These are phyloP conservation scores for Eucommia ulmoides DNA, from an alignment of 257 asterid species.

Conservation along the genomic window DNA sequence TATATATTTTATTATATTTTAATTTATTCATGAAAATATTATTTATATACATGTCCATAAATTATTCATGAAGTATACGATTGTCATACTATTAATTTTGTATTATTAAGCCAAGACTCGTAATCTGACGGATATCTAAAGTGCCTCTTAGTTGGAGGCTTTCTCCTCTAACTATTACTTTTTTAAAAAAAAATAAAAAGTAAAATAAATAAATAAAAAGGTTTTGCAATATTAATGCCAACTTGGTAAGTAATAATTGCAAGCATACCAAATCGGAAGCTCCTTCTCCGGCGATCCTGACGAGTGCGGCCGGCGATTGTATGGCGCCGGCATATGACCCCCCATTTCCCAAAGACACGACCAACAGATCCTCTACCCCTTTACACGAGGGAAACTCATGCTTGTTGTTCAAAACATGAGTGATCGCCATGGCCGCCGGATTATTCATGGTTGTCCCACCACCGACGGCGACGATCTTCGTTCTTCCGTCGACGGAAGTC, in stretches of 20 bases:
- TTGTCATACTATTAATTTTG: too few relatives aligned
- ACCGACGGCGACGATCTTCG: slow-evolving; percentile 50
- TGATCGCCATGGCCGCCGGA: slow-evolving; percentile 78
- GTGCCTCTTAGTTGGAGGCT: too few relatives aligned
- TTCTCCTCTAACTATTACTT: not conserved
- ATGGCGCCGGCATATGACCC: slow-evolving; percentile 16
- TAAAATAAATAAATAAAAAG: not conserved
- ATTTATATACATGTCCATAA: too few relatives aligned
- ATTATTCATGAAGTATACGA: not conserved
- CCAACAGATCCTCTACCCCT: slow-evolving; percentile 50
- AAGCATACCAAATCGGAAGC: slow-evolving; percentile 71
- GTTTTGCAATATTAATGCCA: not conserved
- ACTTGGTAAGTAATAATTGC: not conserved
- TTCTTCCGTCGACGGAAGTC: slow-evolving; percentile 43
- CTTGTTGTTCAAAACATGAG: slow-evolving; percentile 74
- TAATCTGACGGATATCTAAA: too few relatives aligned
- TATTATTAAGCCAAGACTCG: too few relatives aligned
- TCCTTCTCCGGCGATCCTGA: slow-evolving; percentile 64
- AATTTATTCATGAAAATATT: too few relatives aligned
- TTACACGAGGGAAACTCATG: slow-evolving; percentile 66
- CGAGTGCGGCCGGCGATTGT: slow-evolving; percentile 17
- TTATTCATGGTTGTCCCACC: slow-evolving; percentile 57
- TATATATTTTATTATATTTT: too few relatives aligned
- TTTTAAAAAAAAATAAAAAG: not conserved
- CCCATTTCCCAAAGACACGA: slow-evolving; percentile 56